Conservation (phyloP, 73 alveolate species). For the Durusdinium trenchii region DNA sequence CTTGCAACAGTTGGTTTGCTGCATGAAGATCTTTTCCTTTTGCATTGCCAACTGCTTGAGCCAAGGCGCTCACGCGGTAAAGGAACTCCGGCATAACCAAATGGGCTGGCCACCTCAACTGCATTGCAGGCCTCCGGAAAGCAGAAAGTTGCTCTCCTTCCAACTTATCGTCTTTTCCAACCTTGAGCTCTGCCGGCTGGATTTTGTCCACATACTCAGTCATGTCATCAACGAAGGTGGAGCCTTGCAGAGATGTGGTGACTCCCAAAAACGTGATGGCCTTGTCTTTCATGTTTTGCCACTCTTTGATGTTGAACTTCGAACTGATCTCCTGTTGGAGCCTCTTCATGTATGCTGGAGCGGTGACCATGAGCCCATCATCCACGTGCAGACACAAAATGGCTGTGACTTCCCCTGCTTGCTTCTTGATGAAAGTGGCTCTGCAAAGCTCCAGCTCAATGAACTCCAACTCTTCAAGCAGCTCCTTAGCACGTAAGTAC, state of each 20-base stretch:
- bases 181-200: not conserved
- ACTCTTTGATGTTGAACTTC: not conserved
- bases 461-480: not conserved
- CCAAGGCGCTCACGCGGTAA: not conserved
- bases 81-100: not conserved
- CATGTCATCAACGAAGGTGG: not conserved
- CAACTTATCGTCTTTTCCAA: not conserved
- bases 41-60: not conserved
- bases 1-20: not conserved
- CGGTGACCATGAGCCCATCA: constrained; percentile 25
- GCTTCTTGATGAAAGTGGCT: not conserved
- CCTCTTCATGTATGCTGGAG: not conserved
- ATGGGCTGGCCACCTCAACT: constrained; percentile 23
- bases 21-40: not conserved
- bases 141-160: not conserved
- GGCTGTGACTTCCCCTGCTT: not conserved
- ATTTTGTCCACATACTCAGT: constrained; percentile 6
- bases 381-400: constrained; percentile 26
- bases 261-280: not conserved
- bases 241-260: not conserved
- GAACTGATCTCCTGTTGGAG: not conserved
- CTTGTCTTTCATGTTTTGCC: not conserved
- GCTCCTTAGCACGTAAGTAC: not conserved
- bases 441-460: not conserved
- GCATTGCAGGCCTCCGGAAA: not conserved